These are phyloP conservation scores for Scutellaria galericulata DNA, from an alignment of 257 asterid genomes.

Conservation along the genomic window DNA sequence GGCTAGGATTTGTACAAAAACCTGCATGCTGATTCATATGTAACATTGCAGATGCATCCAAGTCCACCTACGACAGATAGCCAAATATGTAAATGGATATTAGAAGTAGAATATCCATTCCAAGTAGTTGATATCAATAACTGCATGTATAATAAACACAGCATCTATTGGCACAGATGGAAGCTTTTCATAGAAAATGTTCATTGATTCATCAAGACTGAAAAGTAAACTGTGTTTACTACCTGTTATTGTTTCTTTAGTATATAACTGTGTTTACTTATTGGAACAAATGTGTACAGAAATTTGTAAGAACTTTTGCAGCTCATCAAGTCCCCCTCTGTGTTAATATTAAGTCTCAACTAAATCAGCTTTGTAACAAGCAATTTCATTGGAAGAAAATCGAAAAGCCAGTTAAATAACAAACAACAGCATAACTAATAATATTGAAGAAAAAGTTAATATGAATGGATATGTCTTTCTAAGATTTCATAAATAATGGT, in stretches of 20 bases:
- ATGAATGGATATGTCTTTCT: conserved; percentile 17
- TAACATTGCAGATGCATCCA: conserved; percentile 91
- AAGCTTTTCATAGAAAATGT: conserved; percentile 20
- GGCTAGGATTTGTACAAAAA: conserved; percentile 35
- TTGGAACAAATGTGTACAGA: not conserved
- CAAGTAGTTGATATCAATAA: conserved; percentile 21
- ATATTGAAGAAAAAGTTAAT: not conserved
- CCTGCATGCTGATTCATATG: conserved; percentile 90
- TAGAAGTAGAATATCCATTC: not conserved
- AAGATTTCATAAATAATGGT: conserved; percentile 9
- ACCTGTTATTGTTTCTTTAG: conserved; percentile 16
- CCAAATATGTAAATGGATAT: conserved; percentile 26
- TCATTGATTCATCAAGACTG: not conserved
- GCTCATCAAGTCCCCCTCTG: not conserved
- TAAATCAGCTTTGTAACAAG: not conserved
- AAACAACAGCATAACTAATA: not conserved
- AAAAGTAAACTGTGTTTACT: conserved; percentile 8
- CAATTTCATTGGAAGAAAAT: not conserved
- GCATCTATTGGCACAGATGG: not conserved
- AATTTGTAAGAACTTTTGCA: not conserved
- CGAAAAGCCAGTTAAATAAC: not conserved
- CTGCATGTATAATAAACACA: conserved; percentile 17
- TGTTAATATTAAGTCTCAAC: conserved; percentile 2
- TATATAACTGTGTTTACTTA: conserved; percentile 2
- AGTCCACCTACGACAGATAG: conserved; percentile 66